Base-by-base conservation (phyloP, 306 rosid species). In the Cotoneaster glaucophyllus region DNA sequence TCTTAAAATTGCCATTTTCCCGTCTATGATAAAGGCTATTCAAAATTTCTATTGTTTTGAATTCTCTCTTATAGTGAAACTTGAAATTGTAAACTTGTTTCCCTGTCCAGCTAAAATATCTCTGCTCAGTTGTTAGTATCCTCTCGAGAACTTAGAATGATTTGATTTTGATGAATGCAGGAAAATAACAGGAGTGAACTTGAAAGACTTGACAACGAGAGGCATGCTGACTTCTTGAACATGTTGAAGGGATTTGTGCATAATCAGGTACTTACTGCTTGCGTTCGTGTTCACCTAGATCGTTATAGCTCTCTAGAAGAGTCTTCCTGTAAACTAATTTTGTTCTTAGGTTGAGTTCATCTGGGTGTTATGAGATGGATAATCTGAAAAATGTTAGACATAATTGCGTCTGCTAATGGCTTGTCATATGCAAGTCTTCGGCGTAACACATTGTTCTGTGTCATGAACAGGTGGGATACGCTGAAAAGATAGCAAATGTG, bases 241-340 rank as follows among this genome's bases (percentile, higher is more conserved):
- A 96, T 96, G 99, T 87, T 96, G 87, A 96, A 83, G 78, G 99
- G 99, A 22, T 96, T 90, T 70, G 97, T 91, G 56, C 90, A 83
- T 64, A 90, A 84, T 85, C 99, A 96, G 99, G 99, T 96, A 87
- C 66, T 44, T 34, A 11, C n/a, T 17, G 48, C 63, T 45, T 39
- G 28, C 56, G 19, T 76, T 78, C 44, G 67, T 62, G 72, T n/a
- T 41, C 22, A 22, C 12, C 1, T 67, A 25, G 19, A n/a, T 43
- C 8, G n/a, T 71, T 69, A 8, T 44, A 52, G 75, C 53, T 68
- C 73, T 65, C 39, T 43, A 43, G 44, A 69, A 48, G 12, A n/a
- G 25, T 57, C 64, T 64, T 44, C 41, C 15, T 70, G 22, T 76
- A 26, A 18, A 44, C 70, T 19, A 19, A 39, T 31, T 39, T 12